Evolutionary conservation across 2,329 filamentous ascomycete genomes (phyloP), one percentile per base, ranked within the genome.

Genomic region (Pseudopyrenochaeta lycopersici): DNA sequence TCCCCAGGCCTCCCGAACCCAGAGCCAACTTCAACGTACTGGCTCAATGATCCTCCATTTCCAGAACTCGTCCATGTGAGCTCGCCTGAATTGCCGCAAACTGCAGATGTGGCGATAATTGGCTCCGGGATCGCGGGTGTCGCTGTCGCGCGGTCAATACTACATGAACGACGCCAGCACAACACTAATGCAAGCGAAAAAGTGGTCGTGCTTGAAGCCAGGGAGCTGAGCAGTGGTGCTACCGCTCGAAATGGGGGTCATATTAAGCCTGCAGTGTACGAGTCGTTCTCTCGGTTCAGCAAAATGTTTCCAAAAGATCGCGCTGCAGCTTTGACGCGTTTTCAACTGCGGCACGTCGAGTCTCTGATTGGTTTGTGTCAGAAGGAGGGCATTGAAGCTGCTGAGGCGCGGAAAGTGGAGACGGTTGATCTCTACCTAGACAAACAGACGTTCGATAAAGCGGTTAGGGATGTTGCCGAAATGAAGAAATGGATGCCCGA

Each of bases 101-200:
- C 72, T 6, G 78, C 77, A 5, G 83, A 85, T 51, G 67, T 84
- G 2, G 78, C 82, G 15, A 77, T 85, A 35, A 80, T 85, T 56
- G 83, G 84, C 18, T 84, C 82, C 31, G 84, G 84, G 1, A 85
- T 86, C 53, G 81, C 82, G 1, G 82, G 77, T 9, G 77, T 76
- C 2, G 74, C 75, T 17, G 67, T 79, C 14, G 78, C 77, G 3
- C 63, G 75, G 17, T 71, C 74, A 3, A 38, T 58, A 11, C 49
- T 77, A 2, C 62, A 76, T 21, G 45, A 60, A 18, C 60, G 64
- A 23, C 49, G 49, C 12, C 47, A 49, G 9, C 21, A 41, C 21
- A 49, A 41, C 29, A 45, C 9, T 3, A 12, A 7, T 29, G 42
- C 44, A 7, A n/a, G 20, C 17, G 51, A 58, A 29, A 57, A 48